These are phyloP conservation scores for Ascochyta viciae-villosae DNA, from an alignment of 2,329 filamentous ascomycete genomes.

Conservation along the genomic window DNA sequence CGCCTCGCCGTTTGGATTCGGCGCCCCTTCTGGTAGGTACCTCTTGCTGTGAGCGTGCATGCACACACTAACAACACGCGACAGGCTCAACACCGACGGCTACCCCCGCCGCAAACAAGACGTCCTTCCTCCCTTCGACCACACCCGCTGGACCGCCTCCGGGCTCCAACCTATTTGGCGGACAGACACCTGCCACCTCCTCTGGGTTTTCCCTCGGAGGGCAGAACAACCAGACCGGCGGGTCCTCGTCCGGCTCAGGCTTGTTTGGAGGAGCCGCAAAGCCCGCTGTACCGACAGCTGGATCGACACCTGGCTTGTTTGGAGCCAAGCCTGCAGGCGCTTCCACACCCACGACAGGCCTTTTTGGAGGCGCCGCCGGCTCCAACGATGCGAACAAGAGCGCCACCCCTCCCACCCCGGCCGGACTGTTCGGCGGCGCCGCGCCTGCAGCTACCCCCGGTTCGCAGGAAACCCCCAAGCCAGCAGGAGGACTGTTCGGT, in stretches of 20 bases:
- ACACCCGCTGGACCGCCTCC: slow-evolving; percentile 50
- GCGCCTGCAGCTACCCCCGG: slow-evolving; percentile 40
- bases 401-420: slow-evolving; percentile 30
- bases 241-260: slow-evolving; percentile 12
- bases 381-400: slow-evolving; percentile 43
- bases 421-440: slow-evolving; percentile 31
- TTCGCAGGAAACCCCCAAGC: slow-evolving; percentile 42
- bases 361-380: slow-evolving; percentile 33
- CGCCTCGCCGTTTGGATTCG: slow-evolving; percentile 28
- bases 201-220: slow-evolving; percentile 40
- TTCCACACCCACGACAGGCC: slow-evolving; percentile 25
- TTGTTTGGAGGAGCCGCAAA: slow-evolving; percentile 32
- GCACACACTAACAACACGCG: neutral
- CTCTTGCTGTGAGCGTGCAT: neutral
- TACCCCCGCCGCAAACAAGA: slow-evolving; percentile 47
- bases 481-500: slow-evolving; percentile 33
- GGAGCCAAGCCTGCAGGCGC: slow-evolving; percentile 34
- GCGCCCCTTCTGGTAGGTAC: slow-evolving; percentile 23
- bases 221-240: slow-evolving; percentile 25
- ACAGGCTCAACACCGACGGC: slow-evolving; percentile 37
- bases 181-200: slow-evolving; percentile 32
- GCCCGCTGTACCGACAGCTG: slow-evolving; percentile 35
- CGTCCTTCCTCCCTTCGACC: slow-evolving; percentile 47
- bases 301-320: slow-evolving; percentile 39
- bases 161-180: slow-evolving; percentile 39